These are phyloP conservation scores for Cucurbitaria berberidis DNA, from an alignment of 2,329 filamentous ascomycete genomes.

Conservation along the genomic window DNA sequence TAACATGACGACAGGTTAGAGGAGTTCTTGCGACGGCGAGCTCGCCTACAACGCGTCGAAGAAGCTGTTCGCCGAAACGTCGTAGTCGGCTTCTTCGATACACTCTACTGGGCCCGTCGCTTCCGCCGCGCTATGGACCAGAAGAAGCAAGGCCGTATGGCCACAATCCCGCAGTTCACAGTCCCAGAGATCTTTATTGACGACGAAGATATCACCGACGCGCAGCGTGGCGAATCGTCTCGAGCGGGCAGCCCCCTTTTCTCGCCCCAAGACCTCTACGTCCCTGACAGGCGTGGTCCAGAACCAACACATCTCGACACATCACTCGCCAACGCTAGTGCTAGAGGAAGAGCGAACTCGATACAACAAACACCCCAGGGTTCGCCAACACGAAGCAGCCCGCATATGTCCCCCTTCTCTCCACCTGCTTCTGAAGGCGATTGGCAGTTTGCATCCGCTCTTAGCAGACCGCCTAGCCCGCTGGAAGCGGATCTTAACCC, in stretches of 20 bases:
- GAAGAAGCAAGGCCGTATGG: slow-evolving; percentile 76
- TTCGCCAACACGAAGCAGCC: slow-evolving; percentile 40
- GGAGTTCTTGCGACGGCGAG: slow-evolving; percentile 89
- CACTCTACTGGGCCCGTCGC: slow-evolving; percentile 81
- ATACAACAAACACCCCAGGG: slow-evolving; percentile 47
- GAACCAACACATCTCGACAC: slow-evolving; percentile 38
- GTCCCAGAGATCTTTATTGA: slow-evolving; percentile 92
- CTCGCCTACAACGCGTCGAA: slow-evolving; percentile 89
- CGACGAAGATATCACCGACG: slow-evolving; percentile 66
- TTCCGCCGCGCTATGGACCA: slow-evolving; percentile 78
- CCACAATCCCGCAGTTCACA: slow-evolving; percentile 75
- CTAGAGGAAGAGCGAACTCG: slow-evolving; percentile 45
- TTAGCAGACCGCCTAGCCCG: slow-evolving; percentile 49
- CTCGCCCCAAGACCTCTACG: slow-evolving; percentile 37
- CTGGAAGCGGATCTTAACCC: slow-evolving; percentile 39
- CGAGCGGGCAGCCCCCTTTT: slow-evolving; percentile 43
- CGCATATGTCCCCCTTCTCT: slow-evolving; percentile 39
- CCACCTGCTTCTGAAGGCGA: slow-evolving; percentile 39
- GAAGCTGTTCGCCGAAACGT: slow-evolving; percentile 90
- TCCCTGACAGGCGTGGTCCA: slow-evolving; percentile 34
- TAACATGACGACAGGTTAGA: slow-evolving; percentile 68
- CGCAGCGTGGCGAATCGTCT: slow-evolving; percentile 44
- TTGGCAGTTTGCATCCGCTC: slow-evolving; percentile 56
- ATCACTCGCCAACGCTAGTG: slow-evolving; percentile 1
- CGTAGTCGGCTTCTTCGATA: slow-evolving; percentile 95